Evolutionary conservation across 805 yeast species (phyloP).

Genomic region (Blastobotrys attinorum): DNA sequence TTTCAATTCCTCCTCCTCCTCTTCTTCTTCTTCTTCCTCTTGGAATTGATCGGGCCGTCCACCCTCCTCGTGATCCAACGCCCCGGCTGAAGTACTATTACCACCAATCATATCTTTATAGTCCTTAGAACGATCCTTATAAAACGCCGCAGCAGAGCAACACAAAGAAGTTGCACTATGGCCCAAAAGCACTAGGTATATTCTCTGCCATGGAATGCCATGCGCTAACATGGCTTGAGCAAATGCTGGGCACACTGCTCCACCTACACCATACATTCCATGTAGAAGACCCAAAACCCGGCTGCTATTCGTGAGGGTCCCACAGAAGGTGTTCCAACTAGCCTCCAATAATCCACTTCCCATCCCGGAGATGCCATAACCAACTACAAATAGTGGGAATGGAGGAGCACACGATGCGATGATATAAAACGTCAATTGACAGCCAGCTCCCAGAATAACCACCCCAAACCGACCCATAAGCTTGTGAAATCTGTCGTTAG

Average conservation of each 20-base stretch:
- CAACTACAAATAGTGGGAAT: conserved; percentile 32
- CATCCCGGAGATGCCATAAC: conserved; percentile 40
- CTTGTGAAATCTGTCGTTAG: conserved; percentile 37
- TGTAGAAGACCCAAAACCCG: conserved; percentile 55
- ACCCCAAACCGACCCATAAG: conserved; percentile 43
- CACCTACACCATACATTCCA: conserved; percentile 67
- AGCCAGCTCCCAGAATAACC: conserved; percentile 28
- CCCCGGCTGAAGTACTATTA: neutral
- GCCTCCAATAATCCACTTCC: conserved; percentile 55
- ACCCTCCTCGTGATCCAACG: too few relatives aligned
- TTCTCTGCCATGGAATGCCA: conserved; percentile 46
- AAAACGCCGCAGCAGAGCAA: conserved; percentile 39
- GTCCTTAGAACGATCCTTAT: conserved; percentile 19
- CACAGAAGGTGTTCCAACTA: conserved; percentile 42
- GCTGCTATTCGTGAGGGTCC: conserved; percentile 43
- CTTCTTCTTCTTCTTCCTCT: conserved; percentile 1
- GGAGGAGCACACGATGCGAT: conserved; percentile 37
- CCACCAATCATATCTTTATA: conserved; percentile 7
- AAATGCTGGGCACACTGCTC: conserved; percentile 58
- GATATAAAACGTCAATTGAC: conserved; percentile 34
- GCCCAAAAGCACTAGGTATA: conserved; percentile 41
- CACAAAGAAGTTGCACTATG: conserved; percentile 30
- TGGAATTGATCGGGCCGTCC: too few relatives aligned
- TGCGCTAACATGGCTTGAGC: conserved; percentile 47
- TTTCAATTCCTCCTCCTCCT: too few relatives aligned